Base-by-base conservation (phyloP, 1,139 yeast species). In the Kodamaea sp. region DNA sequence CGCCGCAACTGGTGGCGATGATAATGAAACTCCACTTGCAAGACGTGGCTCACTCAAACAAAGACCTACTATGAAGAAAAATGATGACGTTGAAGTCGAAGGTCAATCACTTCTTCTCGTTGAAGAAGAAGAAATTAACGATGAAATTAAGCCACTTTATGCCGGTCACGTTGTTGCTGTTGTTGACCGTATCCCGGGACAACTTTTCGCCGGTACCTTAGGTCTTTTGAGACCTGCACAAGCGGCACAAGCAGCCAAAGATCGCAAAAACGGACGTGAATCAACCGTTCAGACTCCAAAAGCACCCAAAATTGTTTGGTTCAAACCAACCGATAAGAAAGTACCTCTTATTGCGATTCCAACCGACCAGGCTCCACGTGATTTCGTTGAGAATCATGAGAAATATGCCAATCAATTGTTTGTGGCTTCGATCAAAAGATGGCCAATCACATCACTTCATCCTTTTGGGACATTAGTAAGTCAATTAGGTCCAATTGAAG, bases 111-210 rank as follows among this genome's bases (percentile, higher is more conserved):
- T 92, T 47, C 68, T 92, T 36, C 70, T 92, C 44, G 95, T 85
- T 12, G 98, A 92, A 63, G 98, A 92, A 60, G 97, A 92, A 57
- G 97, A 90, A 60, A 84, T 89, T 49, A 88, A 84, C 56, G 97
- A 92, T 58, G 96, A 87, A 36, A 79, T 82, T 49, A 90, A 87
- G 60, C 98, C 98, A 7, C 72, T 92, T 40, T 92, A 92, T 56
- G 97, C 98, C 2, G 98, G 98, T 28, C 98, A 92, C 57, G 96
- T 92, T 43, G 97, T 92, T 45, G 98, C 98, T 1, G 96, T 92
- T 20, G 85, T 92, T 52, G 98, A 92, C 60, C 84, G 98, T 60
- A 89, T 92, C 44, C 96, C 97, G 0, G 97, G 97, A 12, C 98
- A 92, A 62, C 73, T 90, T 47, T 92, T 92, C 58, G 79, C 92